phyloP scores from a whole-genome alignment of 179 eudicot genomes.

The Gypsophila paniculata region DNA sequence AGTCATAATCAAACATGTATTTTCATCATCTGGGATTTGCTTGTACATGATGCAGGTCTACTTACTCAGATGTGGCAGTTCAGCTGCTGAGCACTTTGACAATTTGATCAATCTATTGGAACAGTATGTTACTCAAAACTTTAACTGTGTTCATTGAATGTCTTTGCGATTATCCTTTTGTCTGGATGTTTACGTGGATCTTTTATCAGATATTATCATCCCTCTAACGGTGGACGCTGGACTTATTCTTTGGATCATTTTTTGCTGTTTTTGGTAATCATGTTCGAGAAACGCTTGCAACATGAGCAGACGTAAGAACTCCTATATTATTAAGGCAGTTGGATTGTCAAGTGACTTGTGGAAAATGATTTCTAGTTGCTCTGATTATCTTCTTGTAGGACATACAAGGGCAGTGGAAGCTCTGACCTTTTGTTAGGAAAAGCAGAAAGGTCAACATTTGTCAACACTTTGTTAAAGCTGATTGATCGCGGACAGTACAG shows the following conservation, averaged over 20 bases:
- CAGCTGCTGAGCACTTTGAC: constrained; percentile 66
- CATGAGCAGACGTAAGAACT: constrained; percentile 67
- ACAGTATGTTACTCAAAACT: constrained; percentile 55
- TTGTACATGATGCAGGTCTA: constrained; percentile 55
- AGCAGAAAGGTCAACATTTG: constrained; percentile 70
- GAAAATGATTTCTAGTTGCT: not conserved
- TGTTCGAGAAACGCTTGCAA: constrained; percentile 77
- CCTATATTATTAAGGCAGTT: not conserved
- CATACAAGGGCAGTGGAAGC: constrained; percentile 31
- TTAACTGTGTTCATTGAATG: constrained; percentile 14
- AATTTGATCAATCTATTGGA: constrained; percentile 86
- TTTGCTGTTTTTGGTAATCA: constrained; percentile 65
- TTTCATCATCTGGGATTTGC: constrained; percentile 13
- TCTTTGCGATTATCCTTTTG: not conserved
- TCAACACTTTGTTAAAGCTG: constrained; percentile 59
- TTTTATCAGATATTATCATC: constrained; percentile 79
- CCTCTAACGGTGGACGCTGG: constrained; percentile 99
- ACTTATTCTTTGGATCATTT: constrained; percentile 82
- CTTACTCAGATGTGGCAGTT: constrained; percentile 70
- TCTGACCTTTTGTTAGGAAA: constrained; percentile 53
- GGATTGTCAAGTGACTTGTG: constrained; percentile 1
- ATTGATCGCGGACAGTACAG: constrained; percentile 98
- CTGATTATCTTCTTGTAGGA: constrained; percentile 41
- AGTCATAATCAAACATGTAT: not conserved
- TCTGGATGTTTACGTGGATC: constrained; percentile 19